Evolutionary conservation across 306 rosid species (phyloP).

Genomic region (Crotalaria pallida): DNA sequence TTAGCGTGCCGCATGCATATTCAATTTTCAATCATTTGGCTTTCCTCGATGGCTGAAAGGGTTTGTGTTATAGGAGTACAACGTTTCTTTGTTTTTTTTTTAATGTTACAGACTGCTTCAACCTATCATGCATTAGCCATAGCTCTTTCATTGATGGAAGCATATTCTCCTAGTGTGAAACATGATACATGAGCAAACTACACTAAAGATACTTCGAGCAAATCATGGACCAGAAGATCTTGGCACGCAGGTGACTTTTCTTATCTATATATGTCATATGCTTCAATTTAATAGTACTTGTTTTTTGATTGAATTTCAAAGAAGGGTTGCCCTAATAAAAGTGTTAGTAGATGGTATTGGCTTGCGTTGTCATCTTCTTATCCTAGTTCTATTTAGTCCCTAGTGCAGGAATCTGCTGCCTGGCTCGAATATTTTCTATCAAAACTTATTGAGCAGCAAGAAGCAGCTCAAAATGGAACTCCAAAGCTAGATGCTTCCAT

Average conservation of each 20-base stretch:
- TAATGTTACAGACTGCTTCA: constrained; percentile 83
- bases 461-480: constrained; percentile 96
- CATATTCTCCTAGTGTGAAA: constrained; percentile 95
- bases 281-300: neutral
- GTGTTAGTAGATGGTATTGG: neutral
- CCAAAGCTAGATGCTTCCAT: constrained; percentile 95
- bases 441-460: constrained; percentile 99
- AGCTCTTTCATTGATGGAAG: constrained; percentile 98
- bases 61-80: neutral
- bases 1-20: too few relatives aligned
- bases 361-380: neutral
- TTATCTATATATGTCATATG: neutral
- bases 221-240: constrained; percentile 96
- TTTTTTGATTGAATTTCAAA: neutral
- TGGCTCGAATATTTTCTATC: constrained; percentile 99
- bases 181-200: constrained; percentile 99
- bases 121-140: constrained; percentile 98
- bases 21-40: too few relatives aligned
- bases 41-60: neutral
- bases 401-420: constrained; percentile 94
- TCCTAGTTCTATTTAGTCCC: neutral
- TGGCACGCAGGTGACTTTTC: constrained; percentile 72
- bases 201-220: constrained; percentile 87
- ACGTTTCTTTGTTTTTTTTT: constrained; percentile 28
- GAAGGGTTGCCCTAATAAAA: neutral